These are phyloP conservation scores for Phaeophleospora eucalypticola DNA, from an alignment of 2,329 filamentous ascomycete species.

Conservation along the genomic window DNA sequence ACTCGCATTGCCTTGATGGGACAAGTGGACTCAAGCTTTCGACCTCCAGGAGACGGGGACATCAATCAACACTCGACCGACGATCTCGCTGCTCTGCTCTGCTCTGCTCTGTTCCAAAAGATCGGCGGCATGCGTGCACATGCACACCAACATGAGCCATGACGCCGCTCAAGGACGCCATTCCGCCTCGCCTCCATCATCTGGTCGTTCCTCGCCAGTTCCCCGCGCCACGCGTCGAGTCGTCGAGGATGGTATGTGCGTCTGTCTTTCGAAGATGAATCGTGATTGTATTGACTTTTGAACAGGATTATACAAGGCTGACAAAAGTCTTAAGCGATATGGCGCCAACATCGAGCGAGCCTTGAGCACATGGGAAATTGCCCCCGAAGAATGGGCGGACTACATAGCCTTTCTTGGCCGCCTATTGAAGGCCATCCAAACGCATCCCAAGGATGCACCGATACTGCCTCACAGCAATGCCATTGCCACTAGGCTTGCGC, in stretches of 20 bases:
- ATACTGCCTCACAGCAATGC: conserved; percentile 75
- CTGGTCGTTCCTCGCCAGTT: conserved; percentile 72
- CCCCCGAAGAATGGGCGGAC: conserved; percentile 97
- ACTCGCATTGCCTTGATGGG: too few relatives aligned
- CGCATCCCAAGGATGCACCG: conserved; percentile 67
- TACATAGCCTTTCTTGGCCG: conserved; percentile 96
- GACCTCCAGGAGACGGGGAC: too few relatives aligned
- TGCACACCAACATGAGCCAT: conserved; percentile 53
- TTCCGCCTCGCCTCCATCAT: conserved; percentile 73
- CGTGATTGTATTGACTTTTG: too few relatives aligned
- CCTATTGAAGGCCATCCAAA: conserved; percentile 87
- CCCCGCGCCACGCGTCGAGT: conserved; percentile 73
- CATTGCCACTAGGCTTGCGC: conserved; percentile 85
- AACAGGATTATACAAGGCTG: conserved; percentile 56
- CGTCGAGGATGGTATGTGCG: conserved; percentile 66
- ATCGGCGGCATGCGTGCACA: background rate
- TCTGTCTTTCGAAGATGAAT: conserved; percentile 7
- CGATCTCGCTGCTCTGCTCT: background rate
- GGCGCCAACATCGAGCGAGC: conserved; percentile 82
- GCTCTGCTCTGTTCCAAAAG: background rate
- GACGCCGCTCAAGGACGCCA: conserved; percentile 55
- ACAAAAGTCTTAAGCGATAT: conserved; percentile 79
- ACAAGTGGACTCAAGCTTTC: too few relatives aligned
- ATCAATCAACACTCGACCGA: too few relatives aligned
- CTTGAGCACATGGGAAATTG: conserved; percentile 83